These are phyloP conservation scores for Neoboletus magnificus DNA, from an alignment of 768 basidiomycete species.

Conservation along the genomic window DNA sequence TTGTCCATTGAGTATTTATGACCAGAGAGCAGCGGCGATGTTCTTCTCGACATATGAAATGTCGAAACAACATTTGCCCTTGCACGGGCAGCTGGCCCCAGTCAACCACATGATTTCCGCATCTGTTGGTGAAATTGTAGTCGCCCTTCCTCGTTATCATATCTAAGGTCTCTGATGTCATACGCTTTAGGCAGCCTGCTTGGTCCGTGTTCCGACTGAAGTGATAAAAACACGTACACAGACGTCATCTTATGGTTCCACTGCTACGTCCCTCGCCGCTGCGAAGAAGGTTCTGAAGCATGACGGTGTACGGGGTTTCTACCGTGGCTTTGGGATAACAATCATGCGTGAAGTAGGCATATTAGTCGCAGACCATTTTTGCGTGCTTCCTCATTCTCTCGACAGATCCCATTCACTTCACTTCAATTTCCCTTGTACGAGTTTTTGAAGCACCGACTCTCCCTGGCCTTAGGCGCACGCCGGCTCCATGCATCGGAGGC, in stretches of 20 bases:
- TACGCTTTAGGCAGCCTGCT: conserved; percentile 67
- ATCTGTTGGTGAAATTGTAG: conserved; percentile 57
- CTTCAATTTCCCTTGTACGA: conserved; percentile 97
- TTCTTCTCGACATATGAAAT: conserved; percentile 96
- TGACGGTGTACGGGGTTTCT: conserved; percentile 77
- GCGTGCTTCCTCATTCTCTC: conserved; percentile 4
- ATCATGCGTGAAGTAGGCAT: conserved; percentile 60
- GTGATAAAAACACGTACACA: conserved; percentile 94
- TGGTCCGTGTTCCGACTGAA: conserved; percentile 93
- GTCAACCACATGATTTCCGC: conserved; percentile 61
- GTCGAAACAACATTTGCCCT: conserved; percentile 72
- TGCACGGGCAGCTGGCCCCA: conserved; percentile 58
- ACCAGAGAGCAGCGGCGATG: conserved; percentile 62
- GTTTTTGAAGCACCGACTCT: conserved; percentile 67
- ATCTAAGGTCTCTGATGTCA: conserved; percentile 9
- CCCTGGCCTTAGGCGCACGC: conserved; percentile 50
- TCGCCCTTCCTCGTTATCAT: conserved; percentile 5
- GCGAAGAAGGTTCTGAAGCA: conserved; percentile 52
- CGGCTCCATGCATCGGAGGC: conserved; percentile 69
- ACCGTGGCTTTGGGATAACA: conserved; percentile 82
- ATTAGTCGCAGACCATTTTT: not conserved
- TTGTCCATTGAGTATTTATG: not conserved
- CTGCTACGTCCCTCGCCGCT: conserved; percentile 59
- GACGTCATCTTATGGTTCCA: conserved; percentile 69
- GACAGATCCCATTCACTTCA: conserved; percentile 92